Base-by-base conservation (phyloP, 768 basidiomycete genomes). In the Lactarius akahatsu region DNA sequence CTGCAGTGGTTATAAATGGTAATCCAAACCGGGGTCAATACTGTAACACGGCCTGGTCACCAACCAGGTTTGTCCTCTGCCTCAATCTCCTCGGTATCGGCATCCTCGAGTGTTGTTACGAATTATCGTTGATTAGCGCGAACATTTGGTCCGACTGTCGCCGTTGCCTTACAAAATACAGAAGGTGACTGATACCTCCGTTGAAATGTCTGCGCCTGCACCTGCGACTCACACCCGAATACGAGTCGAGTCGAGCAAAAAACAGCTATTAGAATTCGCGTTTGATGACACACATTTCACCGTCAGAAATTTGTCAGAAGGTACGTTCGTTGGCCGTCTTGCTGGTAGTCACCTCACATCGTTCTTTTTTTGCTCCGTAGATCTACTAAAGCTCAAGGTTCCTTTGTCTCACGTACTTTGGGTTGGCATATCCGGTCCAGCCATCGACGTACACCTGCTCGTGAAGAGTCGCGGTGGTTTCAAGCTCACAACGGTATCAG, bases 371-470 rank as follows among this genome's bases (percentile, higher is more conserved):
- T 28, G 20, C 45, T 9, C 34, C 43, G 11, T 4, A 69, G 66
- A 62, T 55, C 4, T 15, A 47, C 52, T 43, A 15, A 61, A 67
- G 15, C 62, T 74, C 1, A 72, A 78, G 47, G 70, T 81, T 59
- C 77, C 82, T 50, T 67, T 82, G 50, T 79, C 79, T 38, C 81
- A 88, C 68, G 81, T 94, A 59, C 73, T 94, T 23, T 80, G 79
- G 62, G 86, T 85, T 1, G 78, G 75, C 38, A 74, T 82, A 34
- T 72, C 75, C 10, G 74, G 76, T 30, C 72, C 72, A 11, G 66
- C 69, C 10, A 71, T 90, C 11, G 76, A 84, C 54, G 75, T 90
- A 9, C 80, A 84, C 18, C 85, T 85, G 69, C 69, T 92, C 52
- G 76, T 74, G 0, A 79, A 80, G 67, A 77, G 78, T 63, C 80